phyloP scores from a whole-genome alignment of 805 yeast species.

The Cyberlindnera lachancei region DNA sequence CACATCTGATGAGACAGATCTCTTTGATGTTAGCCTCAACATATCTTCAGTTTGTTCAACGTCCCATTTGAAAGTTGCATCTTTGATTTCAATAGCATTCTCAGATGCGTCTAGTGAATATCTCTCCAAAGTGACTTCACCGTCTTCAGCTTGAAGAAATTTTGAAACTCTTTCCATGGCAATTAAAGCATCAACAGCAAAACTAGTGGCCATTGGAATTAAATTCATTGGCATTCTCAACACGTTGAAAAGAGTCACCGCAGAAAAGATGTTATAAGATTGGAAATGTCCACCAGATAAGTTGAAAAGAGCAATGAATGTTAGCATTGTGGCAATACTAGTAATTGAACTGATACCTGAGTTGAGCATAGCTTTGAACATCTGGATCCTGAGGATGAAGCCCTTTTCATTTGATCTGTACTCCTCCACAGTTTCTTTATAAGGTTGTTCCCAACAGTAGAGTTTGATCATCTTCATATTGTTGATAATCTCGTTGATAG shows the following conservation, averaged over 20 bases:
- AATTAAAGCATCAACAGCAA: constrained; percentile 54
- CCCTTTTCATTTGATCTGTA: constrained; percentile 57
- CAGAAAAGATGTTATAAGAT: constrained; percentile 64
- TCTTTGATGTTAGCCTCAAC: background rate
- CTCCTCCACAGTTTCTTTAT: constrained; percentile 44
- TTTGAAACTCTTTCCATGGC: constrained; percentile 47
- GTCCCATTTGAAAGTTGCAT: constrained; percentile 54
- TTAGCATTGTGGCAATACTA: constrained; percentile 55
- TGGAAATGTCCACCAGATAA: constrained; percentile 32
- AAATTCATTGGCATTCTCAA: constrained; percentile 53
- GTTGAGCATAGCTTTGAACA: constrained; percentile 52
- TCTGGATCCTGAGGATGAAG: constrained; percentile 54
- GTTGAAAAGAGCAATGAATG: constrained; percentile 52
- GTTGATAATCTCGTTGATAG: constrained; percentile 70
- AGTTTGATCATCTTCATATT: constrained; percentile 78
- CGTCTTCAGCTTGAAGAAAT: constrained; percentile 36
- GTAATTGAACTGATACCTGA: constrained; percentile 53
- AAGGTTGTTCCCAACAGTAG: constrained; percentile 89
- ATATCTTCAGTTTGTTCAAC: constrained; percentile 19
- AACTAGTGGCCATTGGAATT: constrained; percentile 57
- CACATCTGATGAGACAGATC: constrained; percentile 4
- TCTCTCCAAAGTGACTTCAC: constrained; percentile 23
- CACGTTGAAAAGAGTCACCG: constrained; percentile 60
- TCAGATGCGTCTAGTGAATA: constrained; percentile 29
- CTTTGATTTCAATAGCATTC: constrained; percentile 35